Evolutionary conservation across 2,329 filamentous ascomycete species (phyloP).

Genomic region (Exophiala sideris): DNA sequence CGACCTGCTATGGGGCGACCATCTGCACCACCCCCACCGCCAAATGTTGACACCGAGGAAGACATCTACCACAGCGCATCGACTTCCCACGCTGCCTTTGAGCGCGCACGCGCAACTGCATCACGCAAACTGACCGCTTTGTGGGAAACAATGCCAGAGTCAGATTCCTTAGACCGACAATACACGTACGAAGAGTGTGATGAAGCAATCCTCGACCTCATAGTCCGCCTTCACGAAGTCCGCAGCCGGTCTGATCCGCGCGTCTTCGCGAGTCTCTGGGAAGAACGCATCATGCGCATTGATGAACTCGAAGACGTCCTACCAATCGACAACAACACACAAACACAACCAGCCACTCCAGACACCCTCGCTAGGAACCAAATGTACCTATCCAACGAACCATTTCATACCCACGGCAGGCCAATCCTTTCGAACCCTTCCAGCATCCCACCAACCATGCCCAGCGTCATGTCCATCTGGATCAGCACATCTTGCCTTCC

Average conservation of each 20-base stretch:
- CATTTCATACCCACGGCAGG: constrained; percentile 8
- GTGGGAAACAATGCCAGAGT: not conserved
- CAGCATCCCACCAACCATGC: constrained; percentile 9
- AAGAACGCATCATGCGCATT: constrained; percentile 15
- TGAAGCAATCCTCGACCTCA: constrained; percentile 17
- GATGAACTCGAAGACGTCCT: constrained; percentile 13
- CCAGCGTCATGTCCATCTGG: constrained; percentile 15
- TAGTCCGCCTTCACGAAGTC: constrained; percentile 7
- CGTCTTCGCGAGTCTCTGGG: constrained; percentile 14
- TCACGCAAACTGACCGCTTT: not conserved
- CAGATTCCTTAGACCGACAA: not conserved
- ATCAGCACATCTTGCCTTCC: constrained; percentile 7
- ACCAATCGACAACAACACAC: not conserved
- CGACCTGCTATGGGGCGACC: not conserved
- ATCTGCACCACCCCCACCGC: not conserved
- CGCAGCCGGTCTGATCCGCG: constrained; percentile 13
- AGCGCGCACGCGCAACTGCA: not conserved
- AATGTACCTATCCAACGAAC: constrained; percentile 7
- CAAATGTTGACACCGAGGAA: not conserved
- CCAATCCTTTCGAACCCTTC: not conserved
- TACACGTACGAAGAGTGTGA: constrained; percentile 13
- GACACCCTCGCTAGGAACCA: not conserved
- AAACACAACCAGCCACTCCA: not conserved
- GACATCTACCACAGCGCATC: not conserved
- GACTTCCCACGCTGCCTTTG: not conserved